Percentiles rank a stretch among this genome's conserved stretches.
Conservation (phyloP, 2,329 filamentous ascomycete species). For the Tolypocladium guangdongense region DNA sequence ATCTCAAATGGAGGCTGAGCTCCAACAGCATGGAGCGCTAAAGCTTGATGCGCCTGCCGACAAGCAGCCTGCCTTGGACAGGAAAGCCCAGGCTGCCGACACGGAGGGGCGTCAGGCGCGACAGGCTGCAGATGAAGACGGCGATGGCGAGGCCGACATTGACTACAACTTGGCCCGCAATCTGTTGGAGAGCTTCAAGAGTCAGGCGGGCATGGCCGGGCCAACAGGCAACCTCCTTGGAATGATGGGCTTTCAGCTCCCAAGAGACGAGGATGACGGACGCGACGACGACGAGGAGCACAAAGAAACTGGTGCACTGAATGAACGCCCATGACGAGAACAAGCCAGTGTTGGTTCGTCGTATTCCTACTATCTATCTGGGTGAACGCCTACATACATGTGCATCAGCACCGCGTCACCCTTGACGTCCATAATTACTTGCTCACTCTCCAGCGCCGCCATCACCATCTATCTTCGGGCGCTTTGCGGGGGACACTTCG, state of each 20-base stretch:
- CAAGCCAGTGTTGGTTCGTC: not conserved
- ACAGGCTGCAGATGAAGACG: conserved; percentile 38
- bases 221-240: conserved; percentile 81
- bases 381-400: not conserved
- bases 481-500: conserved; percentile 34
- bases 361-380: not conserved
- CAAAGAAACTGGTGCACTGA: not conserved
- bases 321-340: not conserved
- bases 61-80: conserved; percentile 7
- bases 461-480: conserved; percentile 20
- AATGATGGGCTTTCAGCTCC: conserved; percentile 73
- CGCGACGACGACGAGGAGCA: conserved; percentile 12
- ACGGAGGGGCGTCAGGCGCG: conserved; percentile 17
- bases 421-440: not conserved
- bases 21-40: conserved; percentile 20
- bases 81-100: conserved; percentile 7
- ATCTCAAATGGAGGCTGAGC: conserved; percentile 60
- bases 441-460: not conserved
- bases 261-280: conserved; percentile 60
- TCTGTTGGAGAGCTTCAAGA: conserved; percentile 83
- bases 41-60: conserved; percentile 32
- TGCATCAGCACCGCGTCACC: not conserved
- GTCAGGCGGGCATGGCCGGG: conserved; percentile 74
- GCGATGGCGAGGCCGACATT: conserved; percentile 55
- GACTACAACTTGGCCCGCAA: conserved; percentile 87